Evolutionary conservation across 768 basidiomycete species (phyloP), one percentile per base, ranked within the genome.

Genomic region (Favolaschia claudopus): DNA sequence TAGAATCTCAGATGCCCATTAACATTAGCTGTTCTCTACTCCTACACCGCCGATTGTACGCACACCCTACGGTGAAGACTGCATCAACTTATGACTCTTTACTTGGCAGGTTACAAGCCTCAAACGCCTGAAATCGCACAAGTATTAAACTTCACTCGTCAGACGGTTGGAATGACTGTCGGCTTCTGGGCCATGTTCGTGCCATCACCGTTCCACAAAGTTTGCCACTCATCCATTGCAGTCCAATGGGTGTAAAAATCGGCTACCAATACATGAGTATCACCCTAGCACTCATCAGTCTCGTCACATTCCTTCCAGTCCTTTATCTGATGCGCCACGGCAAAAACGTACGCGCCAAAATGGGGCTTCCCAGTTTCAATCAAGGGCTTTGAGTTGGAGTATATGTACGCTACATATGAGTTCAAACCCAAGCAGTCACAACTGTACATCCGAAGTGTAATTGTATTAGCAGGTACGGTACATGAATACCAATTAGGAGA

Each of bases 221-320:
- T 43, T 43, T 43, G 9, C 22, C 40, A 9, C 40, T 43, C 34
- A 37, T n/a, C 34, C 12, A 37, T n/a, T n/a, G 34, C 32, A 57
- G 61, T n/a, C 64, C 64, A 4, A 44, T 65, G 42, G 60, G 64
- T 25, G 51, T 46, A 6, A 65, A 61, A 15, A 65, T 65, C 32
- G 64, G 64, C 4, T 65, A 54, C 53, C 64, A 65, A 6, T 65
- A 31, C 49, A 65, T 65, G 64, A 25, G 59, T 36, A n/a, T 65
- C 15, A 58, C 57, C 20, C 60, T 65, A 27, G 55, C 64, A 6
- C 56, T 61, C 25, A 37, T 62, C 24, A 37, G 60, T 25, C 51
- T 65, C 37, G 60, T 62, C 27, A 52, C 47, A 0, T 65, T 62
- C 38, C 17, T 58, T 22, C 64, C 64, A 14, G 32, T 65, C 14